Evolutionary conservation across 2,329 filamentous ascomycete genomes (phyloP), one percentile per base, ranked within the genome.

Genomic region (Ceratocystis harringtonii): DNA sequence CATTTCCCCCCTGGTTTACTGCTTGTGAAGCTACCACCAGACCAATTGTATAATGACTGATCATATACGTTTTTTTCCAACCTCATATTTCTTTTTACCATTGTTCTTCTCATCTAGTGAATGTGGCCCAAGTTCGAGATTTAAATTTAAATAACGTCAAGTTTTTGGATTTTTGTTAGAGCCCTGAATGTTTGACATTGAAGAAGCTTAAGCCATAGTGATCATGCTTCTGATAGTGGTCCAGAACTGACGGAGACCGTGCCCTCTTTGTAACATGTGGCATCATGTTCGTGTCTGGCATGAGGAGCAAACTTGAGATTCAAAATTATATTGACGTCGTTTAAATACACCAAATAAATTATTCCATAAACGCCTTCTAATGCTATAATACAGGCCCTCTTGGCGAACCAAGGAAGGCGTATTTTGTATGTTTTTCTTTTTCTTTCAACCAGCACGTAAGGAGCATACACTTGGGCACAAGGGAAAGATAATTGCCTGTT

Each of bases 361-460:
- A 70, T 70, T 72, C 71, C 70, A 74, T 74, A 69, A 72, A 76
- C 76, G 76, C 77, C 75, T 71, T 76, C 72, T 75, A 74, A 78
- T 78, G 76, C 76, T 75, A 67, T 67, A 48, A 62, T 67, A 67
- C 66, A 67, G 15, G 30, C n/a, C 45, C 36, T 25, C 72, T 74
- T 73, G n/a, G 30, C 5, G 1, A 48, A 8, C 25, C 19, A 41
- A 28, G 32, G 17, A 52, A 58, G 48, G 36, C 43, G 43, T 43
- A 48, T 62, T 63, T 45, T 50, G 41, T 15, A 50, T 30, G 61
- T 30, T 50, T 45, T 30, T 36, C 12, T 15, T 12, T 41, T 41
- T 41, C 12, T 41, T 41, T n/a, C 28, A 48, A 32, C 61, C 61
- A 22, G 22, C 36, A 45, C n/a, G 28, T 17, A 30, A 19, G 28